phyloP scores from a whole-genome alignment of 1,284 basidiomycete genomes.

The Malassezia japonica region DNA sequence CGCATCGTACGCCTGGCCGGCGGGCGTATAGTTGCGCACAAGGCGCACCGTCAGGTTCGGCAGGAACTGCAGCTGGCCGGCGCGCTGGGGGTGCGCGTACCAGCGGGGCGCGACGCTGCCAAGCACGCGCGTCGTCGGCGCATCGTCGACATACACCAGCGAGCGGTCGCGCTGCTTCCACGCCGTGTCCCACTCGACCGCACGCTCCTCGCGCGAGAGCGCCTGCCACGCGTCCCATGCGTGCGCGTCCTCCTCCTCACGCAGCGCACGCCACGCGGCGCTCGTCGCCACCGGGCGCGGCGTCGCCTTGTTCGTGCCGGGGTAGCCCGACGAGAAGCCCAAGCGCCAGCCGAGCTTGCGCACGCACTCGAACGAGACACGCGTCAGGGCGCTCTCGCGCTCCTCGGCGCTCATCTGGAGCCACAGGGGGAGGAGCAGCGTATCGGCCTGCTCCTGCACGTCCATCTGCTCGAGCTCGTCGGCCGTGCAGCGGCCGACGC shows the following conservation, averaged over 20 bases:
- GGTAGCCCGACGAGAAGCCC: conserved; percentile 42
- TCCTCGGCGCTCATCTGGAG: conserved; percentile 14
- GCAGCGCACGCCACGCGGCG: conserved; percentile 21
- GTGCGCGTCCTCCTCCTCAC: conserved; percentile 19
- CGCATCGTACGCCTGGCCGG: conserved; percentile 75
- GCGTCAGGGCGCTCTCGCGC: conserved; percentile 19
- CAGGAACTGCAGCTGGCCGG: conserved; percentile 70
- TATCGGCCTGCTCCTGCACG: conserved; percentile 24
- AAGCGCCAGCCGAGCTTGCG: conserved; percentile 42
- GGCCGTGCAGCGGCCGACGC: background rate
- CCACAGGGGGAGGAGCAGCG: conserved; percentile 25
- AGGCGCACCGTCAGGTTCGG: conserved; percentile 76
- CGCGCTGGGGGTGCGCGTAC: conserved; percentile 35
- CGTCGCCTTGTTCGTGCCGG: conserved; percentile 6
- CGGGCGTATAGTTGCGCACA: conserved; percentile 70
- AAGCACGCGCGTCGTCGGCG: conserved; percentile 26
- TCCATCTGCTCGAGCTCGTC: conserved; percentile 21
- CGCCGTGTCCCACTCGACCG: conserved; percentile 29
- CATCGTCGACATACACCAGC: conserved; percentile 39
- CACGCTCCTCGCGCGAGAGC: conserved; percentile 21
- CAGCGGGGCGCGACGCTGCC: conserved; percentile 27
- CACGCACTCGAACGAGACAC: conserved; percentile 25
- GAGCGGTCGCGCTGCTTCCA: conserved; percentile 43
- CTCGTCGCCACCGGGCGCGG: conserved; percentile 15
- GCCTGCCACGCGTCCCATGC: conserved; percentile 37